phyloP scores from a whole-genome alignment of 345 rosid species.

The Linum tenue region DNA sequence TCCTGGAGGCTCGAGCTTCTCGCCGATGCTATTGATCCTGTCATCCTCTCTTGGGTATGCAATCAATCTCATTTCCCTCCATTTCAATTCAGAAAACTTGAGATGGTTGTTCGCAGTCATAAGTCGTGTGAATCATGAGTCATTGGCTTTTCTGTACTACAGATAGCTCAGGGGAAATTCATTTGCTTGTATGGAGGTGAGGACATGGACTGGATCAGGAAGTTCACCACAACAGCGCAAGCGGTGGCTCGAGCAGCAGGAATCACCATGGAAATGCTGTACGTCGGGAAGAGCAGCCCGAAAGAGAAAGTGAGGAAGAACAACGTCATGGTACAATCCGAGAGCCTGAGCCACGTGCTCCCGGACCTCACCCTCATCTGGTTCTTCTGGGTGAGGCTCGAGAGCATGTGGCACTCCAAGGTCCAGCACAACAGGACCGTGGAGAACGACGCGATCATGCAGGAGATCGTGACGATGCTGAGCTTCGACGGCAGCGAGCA shows the following conservation, averaged over 20 bases:
- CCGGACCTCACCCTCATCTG: slow-evolving; percentile 5
- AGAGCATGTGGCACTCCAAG: slow-evolving; percentile 32
- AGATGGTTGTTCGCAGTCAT: not conserved
- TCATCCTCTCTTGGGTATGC: slow-evolving; percentile 23
- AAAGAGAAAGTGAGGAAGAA: slow-evolving; percentile 15
- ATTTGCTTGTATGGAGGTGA: slow-evolving; percentile 18
- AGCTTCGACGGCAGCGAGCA: slow-evolving; percentile 26
- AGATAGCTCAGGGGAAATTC: slow-evolving; percentile 14
- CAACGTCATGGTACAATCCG: slow-evolving; percentile 16
- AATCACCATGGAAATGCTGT: too few species aligned
- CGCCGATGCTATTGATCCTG: slow-evolving; percentile 20
- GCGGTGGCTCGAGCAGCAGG: too few species aligned
- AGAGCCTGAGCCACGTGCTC: slow-evolving; percentile 18
- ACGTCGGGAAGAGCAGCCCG: not conserved
- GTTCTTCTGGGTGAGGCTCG: slow-evolving; percentile 35
- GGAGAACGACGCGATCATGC: slow-evolving; percentile 21
- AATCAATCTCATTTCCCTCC: not conserved
- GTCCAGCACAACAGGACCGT: slow-evolving; percentile 15
- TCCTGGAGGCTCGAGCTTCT: slow-evolving; percentile 26
- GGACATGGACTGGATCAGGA: too few species aligned
- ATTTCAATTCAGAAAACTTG: too few species aligned
- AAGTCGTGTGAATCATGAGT: not conserved
- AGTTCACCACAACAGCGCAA: too few species aligned
- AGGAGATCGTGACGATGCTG: slow-evolving; percentile 24
- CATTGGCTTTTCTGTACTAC: not conserved